These are phyloP conservation scores for Psidium friedrichsthalianum DNA, from an alignment of 345 rosid genomes.

Conservation along the genomic window DNA sequence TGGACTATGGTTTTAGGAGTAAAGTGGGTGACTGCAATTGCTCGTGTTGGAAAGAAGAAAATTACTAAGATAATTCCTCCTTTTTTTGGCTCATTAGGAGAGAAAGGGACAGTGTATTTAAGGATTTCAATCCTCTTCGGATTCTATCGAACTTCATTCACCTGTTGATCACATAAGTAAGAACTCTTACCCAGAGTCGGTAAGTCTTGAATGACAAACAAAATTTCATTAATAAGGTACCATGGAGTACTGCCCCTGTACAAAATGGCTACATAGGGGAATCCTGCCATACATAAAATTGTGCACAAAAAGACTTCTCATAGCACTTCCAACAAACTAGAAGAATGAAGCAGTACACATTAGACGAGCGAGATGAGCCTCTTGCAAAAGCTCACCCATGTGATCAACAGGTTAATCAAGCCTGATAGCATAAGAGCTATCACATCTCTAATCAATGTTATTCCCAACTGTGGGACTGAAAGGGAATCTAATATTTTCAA, in stretches of 20 bases:
- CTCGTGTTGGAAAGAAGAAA: background rate
- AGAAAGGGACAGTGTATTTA: background rate
- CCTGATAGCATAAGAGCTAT: background rate
- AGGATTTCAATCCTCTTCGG: background rate
- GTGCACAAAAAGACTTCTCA: background rate
- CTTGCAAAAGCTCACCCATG: background rate
- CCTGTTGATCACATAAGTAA: background rate
- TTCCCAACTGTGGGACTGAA: background rate
- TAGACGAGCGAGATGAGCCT: background rate
- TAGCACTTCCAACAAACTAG: background rate
- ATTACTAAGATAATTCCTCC: background rate
- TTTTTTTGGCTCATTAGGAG: background rate
- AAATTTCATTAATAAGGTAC: background rate
- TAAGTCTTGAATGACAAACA: background rate
- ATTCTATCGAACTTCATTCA: background rate
- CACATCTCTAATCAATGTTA: background rate
- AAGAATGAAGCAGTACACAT: background rate
- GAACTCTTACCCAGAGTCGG: background rate
- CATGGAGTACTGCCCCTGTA: background rate
- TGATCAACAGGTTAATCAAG: background rate
- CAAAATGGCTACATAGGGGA: background rate
- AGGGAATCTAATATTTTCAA: background rate
- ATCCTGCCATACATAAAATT: background rate
- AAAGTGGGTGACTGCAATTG: background rate
- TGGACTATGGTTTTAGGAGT: background rate